These are phyloP conservation scores for Globisporangium megalacanthum DNA, from an alignment of 352 stramenopile genomes.

Conservation along the genomic window DNA sequence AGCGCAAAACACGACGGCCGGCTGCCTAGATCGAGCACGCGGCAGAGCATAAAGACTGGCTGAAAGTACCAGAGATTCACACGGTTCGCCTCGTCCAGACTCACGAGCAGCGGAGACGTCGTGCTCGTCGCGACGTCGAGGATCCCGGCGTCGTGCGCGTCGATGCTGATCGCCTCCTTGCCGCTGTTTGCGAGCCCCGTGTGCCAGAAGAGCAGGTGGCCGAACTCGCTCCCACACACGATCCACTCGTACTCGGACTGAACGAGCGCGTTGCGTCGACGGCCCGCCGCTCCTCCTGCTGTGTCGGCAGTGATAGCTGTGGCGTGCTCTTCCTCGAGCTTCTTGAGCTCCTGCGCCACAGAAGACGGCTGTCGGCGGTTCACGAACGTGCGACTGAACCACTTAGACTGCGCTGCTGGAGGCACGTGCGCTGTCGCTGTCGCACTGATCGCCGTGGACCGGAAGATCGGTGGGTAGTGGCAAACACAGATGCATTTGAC, in stretches of 20 bases:
- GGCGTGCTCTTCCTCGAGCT: conserved; percentile 7
- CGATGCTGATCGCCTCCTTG: conserved; percentile 38
- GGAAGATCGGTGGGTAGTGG: conserved; percentile 56
- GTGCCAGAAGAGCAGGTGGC: conserved; percentile 70
- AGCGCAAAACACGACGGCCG: conserved; percentile 46
- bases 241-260: conserved; percentile 57
- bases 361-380: conserved; percentile 17
- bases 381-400: conserved; percentile 28
- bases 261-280: conserved; percentile 24
- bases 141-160: conserved; percentile 49
- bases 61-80: conserved; percentile 58
- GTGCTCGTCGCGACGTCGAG: conserved; percentile 32
- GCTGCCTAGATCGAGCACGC: conserved; percentile 46
- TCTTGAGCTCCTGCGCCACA: conserved; percentile 9
- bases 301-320: not conserved
- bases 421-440: conserved; percentile 6
- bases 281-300: not conserved
- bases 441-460: conserved; percentile 7
- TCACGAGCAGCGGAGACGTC: conserved; percentile 48
- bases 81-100: conserved; percentile 32
- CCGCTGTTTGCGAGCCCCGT: conserved; percentile 35
- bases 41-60: conserved; percentile 41
- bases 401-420: conserved; percentile 21
- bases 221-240: conserved; percentile 52
- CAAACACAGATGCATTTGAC: conserved; percentile 36